Evolutionary conservation across 2,329 filamentous ascomycete species (phyloP).

Genomic region (Ophiostoma pallidulum): DNA sequence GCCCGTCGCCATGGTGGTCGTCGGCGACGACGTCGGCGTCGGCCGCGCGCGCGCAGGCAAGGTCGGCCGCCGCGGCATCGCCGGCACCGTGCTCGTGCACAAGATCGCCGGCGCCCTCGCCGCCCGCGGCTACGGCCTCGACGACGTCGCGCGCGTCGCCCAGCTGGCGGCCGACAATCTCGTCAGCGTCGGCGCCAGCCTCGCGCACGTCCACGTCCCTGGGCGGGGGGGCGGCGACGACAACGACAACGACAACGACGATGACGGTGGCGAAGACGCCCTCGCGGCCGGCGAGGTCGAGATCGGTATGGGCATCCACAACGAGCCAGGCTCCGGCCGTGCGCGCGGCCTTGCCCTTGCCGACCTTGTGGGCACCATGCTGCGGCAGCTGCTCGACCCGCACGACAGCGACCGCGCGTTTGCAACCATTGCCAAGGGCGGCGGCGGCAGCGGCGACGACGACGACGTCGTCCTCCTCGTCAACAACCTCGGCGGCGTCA

Average conservation of each 20-base stretch:
- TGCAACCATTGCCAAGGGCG: slow-evolving; percentile 50
- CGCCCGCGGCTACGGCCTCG: slow-evolving; percentile 55
- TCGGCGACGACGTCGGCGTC: slow-evolving; percentile 87
- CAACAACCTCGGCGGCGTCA: slow-evolving; percentile 72
- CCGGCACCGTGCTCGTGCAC: slow-evolving; percentile 81
- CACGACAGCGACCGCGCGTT: slow-evolving; percentile 63
- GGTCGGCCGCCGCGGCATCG: slow-evolving; percentile 82
- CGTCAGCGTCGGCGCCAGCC: slow-evolving; percentile 74
- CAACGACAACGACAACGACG: slow-evolving; percentile 44
- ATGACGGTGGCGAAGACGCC: too few relatives aligned
- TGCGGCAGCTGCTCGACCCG: slow-evolving; percentile 57
- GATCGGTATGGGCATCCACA: slow-evolving; percentile 71
- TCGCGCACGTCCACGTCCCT: slow-evolving; percentile 90
- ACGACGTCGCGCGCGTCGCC: slow-evolving; percentile 65
- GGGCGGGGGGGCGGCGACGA: slow-evolving; percentile 50
- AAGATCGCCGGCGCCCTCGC: slow-evolving; percentile 84
- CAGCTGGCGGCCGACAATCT: slow-evolving; percentile 63
- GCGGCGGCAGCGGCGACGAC: too few relatives aligned
- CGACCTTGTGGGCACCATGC: slow-evolving; percentile 53
- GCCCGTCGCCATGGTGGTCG: slow-evolving; percentile 78
- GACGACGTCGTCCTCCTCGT: slow-evolving; percentile 60
- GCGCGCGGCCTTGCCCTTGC: slow-evolving; percentile 42
- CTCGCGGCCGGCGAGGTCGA: slow-evolving; percentile 50
- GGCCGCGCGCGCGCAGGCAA: slow-evolving; percentile 77
- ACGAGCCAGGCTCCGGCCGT: slow-evolving; percentile 51